Base-by-base conservation (phyloP, 768 basidiomycete genomes). In the Leccinum truebloodii region DNA sequence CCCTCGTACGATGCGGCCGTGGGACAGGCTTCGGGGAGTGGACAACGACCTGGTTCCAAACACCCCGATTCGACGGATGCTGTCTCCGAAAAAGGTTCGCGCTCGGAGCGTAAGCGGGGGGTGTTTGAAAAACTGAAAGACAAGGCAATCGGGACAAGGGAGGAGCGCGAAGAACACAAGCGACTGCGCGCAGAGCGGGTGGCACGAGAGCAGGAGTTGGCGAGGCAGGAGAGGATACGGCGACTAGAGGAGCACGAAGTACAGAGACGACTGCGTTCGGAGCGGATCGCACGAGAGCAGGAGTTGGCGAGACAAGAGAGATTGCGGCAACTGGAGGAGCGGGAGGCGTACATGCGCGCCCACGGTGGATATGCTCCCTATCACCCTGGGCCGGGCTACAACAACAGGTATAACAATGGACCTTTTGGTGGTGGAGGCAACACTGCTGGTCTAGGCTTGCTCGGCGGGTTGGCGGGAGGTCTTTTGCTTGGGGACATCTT, bases 91-190 rank as follows among this genome's bases (percentile, higher is more conserved):
- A 28, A 59, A 22, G 55, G 54, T 35, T 50, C 58, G 44, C 61
- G 51, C 3, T 0, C 22, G n/a, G 69, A 71, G 24, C 70, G 76
- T 52, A 82, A 83, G 62, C 75, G 82, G 28, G 83, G 87, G 0
- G 76, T 89, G 62, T 78, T 90, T 63, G 81, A 79, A 1, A 85
- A 79, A 65, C 59, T 89, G 64, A 88, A 86, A 67, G 86, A 88
- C 65, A 86, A 83, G 67, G 77, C 83, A 0, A 81, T 84, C 13
- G 84, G 84, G 1, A 87, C 86, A 3, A 85, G 84, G 69, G 86
- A 87, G 65, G 86, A 88, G 70, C 76, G 86, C 6, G 82, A 86
- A 67, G 77, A 78, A 49, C 73, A 75, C 28, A 76, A 64, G 65
- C 71, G 67, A 22, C 66, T 75, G 53, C 66, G 68, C 57, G 72